Conservation (phyloP, 768 basidiomycete species). For the Stropharia rugosoannulata region DNA sequence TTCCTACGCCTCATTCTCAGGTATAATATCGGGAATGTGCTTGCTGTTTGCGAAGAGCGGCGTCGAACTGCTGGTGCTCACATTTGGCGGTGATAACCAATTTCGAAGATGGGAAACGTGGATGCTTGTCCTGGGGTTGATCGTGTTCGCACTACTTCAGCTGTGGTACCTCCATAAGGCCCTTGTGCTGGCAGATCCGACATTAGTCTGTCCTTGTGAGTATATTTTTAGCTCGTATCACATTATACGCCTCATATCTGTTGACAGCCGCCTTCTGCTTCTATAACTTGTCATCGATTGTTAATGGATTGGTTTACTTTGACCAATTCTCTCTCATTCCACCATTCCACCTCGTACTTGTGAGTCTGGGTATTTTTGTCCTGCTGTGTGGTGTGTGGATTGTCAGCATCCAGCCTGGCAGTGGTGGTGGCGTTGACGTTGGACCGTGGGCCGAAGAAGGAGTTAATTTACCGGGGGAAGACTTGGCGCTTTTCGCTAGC, state of each 20-base stretch:
- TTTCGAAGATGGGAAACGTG: conserved; percentile 85
- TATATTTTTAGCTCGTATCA: conserved; percentile 14
- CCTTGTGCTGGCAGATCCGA: conserved; percentile 79
- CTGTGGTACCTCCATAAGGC: conserved; percentile 84
- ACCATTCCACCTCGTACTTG: conserved; percentile 67
- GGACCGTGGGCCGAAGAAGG: conserved; percentile 49
- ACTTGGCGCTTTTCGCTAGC: conserved; percentile 19
- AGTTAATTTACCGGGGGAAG: conserved; percentile 30
- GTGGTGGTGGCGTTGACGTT: conserved; percentile 48
- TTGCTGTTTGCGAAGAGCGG: conserved; percentile 93
- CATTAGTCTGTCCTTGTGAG: conserved; percentile 82
- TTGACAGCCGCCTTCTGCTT: conserved; percentile 84
- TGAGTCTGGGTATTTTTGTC: conserved; percentile 72
- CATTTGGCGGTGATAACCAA: conserved; percentile 73
- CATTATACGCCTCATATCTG: conserved; percentile 16
- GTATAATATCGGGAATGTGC: conserved; percentile 90
- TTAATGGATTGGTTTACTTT: conserved; percentile 89
- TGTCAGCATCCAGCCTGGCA: conserved; percentile 73
- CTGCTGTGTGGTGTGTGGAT: conserved; percentile 90
- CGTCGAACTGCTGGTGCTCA: conserved; percentile 82
- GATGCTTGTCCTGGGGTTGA: conserved; percentile 72
- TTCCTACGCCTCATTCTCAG: conserved; percentile 85
- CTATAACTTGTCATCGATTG: conserved; percentile 90
- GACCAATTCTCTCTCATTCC: conserved; percentile 77
- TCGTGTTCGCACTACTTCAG: conserved; percentile 76